Percentiles rank a stretch among this genome's conserved stretches.
Evolutionary conservation across 805 yeast genomes (phyloP).

Genomic region (Cyberlindnera sargentensis): DNA sequence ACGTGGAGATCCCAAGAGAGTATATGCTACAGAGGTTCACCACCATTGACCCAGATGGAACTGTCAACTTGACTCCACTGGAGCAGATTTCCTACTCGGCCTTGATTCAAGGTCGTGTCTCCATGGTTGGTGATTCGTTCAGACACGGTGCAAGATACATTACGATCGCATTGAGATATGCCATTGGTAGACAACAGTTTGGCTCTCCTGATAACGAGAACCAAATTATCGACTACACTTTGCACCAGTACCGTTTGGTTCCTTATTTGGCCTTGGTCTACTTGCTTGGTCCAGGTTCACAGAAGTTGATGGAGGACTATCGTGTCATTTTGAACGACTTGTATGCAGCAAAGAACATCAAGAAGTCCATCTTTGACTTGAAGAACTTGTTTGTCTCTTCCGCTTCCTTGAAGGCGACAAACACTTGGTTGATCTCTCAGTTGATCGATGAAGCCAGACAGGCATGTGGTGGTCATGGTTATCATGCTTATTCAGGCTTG

Average conservation of each 20-base stretch:
- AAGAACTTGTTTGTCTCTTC: conserved; percentile 78
- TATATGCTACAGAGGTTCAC: conserved; percentile 79
- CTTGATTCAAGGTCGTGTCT: conserved; percentile 79
- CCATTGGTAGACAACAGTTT: conserved; percentile 54
- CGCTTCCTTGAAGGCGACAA: conserved; percentile 82
- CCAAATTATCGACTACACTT: conserved; percentile 77
- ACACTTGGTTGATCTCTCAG: conserved; percentile 78
- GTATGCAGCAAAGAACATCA: conserved; percentile 42
- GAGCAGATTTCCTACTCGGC: conserved; percentile 90
- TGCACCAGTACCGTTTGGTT: conserved; percentile 81
- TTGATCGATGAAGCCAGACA: conserved; percentile 88
- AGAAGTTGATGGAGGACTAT: conserved; percentile 49
- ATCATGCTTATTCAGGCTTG: conserved; percentile 86
- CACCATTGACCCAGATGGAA: conserved; percentile 61
- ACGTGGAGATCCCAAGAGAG: conserved; percentile 77
- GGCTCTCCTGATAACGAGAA: conserved; percentile 48
- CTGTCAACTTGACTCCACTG: conserved; percentile 66
- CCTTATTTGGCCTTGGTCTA: conserved; percentile 81
- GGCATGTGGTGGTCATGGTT: conserved; percentile 95
- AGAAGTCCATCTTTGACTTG: conserved; percentile 48
- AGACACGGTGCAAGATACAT: conserved; percentile 71
- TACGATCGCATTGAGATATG: conserved; percentile 84
- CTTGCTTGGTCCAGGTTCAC: conserved; percentile 67
- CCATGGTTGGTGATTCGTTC: conserved; percentile 82
- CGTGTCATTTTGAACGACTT: conserved; percentile 43